These are phyloP conservation scores for Tetrahymena malaccensis DNA, from an alignment of 73 alveolate species.

Conservation along the genomic window DNA sequence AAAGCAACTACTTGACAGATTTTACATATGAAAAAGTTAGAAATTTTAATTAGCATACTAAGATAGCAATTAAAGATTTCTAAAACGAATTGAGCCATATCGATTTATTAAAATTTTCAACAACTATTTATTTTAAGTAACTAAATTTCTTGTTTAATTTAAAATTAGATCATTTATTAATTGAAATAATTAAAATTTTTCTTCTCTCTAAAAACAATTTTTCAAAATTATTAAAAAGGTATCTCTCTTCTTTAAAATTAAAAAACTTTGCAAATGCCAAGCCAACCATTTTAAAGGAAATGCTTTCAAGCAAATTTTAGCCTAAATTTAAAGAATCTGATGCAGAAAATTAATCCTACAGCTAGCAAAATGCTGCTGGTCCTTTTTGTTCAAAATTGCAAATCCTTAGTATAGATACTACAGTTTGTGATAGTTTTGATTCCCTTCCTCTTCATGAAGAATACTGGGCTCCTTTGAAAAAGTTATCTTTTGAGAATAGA, in stretches of 20 bases:
- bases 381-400: background rate
- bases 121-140: background rate
- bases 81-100: background rate
- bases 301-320: background rate
- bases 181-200: too few species aligned
- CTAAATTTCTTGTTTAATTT: background rate
- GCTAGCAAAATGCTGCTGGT: background rate
- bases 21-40: background rate
- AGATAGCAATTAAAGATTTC: background rate
- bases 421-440: background rate
- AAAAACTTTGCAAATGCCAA: background rate
- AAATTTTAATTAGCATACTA: background rate
- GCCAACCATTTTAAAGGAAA: background rate
- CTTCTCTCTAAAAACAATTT: too few species aligned
- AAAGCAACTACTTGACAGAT: background rate
- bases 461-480: background rate
- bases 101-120: background rate
- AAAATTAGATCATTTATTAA: too few species aligned
- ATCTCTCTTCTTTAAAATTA: background rate
- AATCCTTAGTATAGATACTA: background rate
- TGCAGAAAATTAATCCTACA: background rate
- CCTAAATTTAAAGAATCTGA: background rate
- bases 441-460: background rate
- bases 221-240: background rate
- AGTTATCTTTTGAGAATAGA: background rate